phyloP scores from a whole-genome alignment of 2,329 filamentous ascomycete species.

The Ceratocystis ficicola region DNA sequence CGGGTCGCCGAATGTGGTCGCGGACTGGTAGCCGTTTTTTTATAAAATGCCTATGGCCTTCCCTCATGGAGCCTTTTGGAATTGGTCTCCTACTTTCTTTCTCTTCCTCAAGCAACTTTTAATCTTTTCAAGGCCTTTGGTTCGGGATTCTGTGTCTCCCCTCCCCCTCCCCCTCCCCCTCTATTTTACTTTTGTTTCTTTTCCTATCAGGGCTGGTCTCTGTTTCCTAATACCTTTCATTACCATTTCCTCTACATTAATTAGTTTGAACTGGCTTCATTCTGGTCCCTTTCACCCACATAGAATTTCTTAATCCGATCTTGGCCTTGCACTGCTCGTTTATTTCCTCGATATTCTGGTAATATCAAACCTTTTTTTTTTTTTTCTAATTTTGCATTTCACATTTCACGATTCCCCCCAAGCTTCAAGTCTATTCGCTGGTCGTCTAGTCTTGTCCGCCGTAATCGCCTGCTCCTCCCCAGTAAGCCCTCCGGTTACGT shows the following conservation, averaged over 20 bases:
- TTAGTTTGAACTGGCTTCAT: slow-evolving; percentile 23
- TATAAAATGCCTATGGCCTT: neutral
- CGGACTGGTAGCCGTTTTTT: neutral
- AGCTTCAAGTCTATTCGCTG: slow-evolving; percentile 23
- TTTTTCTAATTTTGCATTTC: neutral
- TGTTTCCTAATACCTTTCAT: slow-evolving; percentile 27
- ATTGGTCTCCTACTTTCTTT: slow-evolving; percentile 32
- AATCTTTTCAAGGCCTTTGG: slow-evolving; percentile 40
- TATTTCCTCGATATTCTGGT: slow-evolving; percentile 19
- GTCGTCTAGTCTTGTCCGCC: slow-evolving; percentile 26
- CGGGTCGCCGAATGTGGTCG: too few relatives aligned
- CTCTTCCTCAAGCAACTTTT: slow-evolving; percentile 51
- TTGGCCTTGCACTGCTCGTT: slow-evolving; percentile 18
- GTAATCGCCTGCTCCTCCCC: slow-evolving; percentile 24
- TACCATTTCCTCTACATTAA: slow-evolving; percentile 23
- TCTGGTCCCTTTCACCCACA: neutral
- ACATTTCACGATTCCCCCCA: neutral
- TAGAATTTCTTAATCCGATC: slow-evolving; percentile 18
- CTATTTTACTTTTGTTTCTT: slow-evolving; percentile 31
- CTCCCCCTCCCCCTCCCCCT: slow-evolving; percentile 30
- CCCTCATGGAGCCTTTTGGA: neutral
- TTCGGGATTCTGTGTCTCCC: slow-evolving; percentile 39
- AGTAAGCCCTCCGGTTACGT: slow-evolving; percentile 27
- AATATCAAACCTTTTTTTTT: slow-evolving; percentile 21
- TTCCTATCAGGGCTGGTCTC: slow-evolving; percentile 44